Conservation (phyloP, 75 land plant genomes). For the Larix kaempferi region DNA sequence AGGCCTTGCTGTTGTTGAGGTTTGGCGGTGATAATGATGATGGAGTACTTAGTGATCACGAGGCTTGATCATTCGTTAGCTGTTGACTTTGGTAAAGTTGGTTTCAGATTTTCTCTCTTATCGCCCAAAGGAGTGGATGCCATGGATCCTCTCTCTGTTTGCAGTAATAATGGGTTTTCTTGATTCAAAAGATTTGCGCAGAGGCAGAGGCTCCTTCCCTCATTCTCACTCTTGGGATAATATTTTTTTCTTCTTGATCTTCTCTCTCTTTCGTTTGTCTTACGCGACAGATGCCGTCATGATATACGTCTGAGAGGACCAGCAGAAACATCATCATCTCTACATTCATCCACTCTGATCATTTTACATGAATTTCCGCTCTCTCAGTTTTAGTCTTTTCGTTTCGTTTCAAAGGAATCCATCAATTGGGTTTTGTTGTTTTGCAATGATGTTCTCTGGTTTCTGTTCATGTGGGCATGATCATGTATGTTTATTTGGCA, state of each 20-base stretch:
- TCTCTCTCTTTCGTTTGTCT: not conserved
- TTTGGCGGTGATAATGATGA: constrained; percentile 11
- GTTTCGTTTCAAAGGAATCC: not conserved
- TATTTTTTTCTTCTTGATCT: no score
- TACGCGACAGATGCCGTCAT: not conserved
- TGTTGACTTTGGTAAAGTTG: constrained; percentile 11
- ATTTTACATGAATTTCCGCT: constrained; percentile 4
- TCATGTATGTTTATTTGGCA: not conserved
- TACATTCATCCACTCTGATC: not conserved
- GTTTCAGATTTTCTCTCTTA: not conserved
- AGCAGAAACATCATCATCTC: no score
- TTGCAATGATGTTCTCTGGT: not conserved
- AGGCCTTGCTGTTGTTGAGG: not conserved
- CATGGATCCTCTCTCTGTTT: not conserved
- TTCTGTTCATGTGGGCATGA: not conserved
- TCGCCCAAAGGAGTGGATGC: not conserved
- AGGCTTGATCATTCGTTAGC: constrained; percentile 9
- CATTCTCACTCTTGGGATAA: not conserved
- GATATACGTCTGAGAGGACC: not conserved
- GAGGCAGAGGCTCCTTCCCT: not conserved
- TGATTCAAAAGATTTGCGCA: not conserved
- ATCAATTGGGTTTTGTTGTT: not conserved
- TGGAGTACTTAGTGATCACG: not conserved
- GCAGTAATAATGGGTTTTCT: not conserved
- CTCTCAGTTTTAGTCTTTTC: not conserved